Base-by-base conservation (phyloP, 164 flowering plant genomes). In the Umbilicus rupestris region DNA sequence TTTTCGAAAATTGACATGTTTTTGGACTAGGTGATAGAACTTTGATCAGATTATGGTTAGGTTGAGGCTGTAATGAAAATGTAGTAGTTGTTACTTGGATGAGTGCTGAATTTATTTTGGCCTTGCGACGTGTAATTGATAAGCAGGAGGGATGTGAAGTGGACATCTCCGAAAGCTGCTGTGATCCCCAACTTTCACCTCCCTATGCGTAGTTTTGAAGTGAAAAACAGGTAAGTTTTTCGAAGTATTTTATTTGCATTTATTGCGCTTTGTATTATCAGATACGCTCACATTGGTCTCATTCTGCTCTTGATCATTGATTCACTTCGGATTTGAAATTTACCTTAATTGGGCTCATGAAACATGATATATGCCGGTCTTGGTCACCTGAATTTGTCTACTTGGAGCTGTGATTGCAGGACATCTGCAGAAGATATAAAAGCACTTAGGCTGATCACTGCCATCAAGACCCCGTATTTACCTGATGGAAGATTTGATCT, bases 401-500 rank as follows among this genome's bases (percentile, higher is more conserved):
- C 28, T 4, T 22, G 20, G 20, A 11, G 3, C 4, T 52, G 28
- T 65, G 12, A 19, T 64, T 80, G 78, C 84, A 92, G 98, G 83
- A 89, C 96, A 39, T 79, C 79, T 62, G 68, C 79, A 14, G 95
- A 89, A 24, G 91, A 84, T 33, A 92, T 92, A 63, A 83, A 80
- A 71, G 70, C 86, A 17, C 83, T 88, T 33, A 71, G 92, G 70
- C 72, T 92, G 77, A 85, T 89, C 68, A 92, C 98, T 16, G 98
- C 95, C 39, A 79, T 89, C 66, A 92, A 92, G 76, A 89, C 98
- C 15, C 98, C 98, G 0, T 92, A 92, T 78, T 75, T 89, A 19
- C 96, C 92, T 0, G 96, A 92, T 72, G 98, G 98, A 3, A 82
- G 98, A 75, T 92, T 92, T 63, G 95, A 90, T 71, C 81, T 88